A percentile compares a stretch with the other conserved stretches of the same genome.
Evolutionary conservation across 768 basidiomycete genomes (phyloP).

Genomic region (Lactarius pseudohatsudake): DNA sequence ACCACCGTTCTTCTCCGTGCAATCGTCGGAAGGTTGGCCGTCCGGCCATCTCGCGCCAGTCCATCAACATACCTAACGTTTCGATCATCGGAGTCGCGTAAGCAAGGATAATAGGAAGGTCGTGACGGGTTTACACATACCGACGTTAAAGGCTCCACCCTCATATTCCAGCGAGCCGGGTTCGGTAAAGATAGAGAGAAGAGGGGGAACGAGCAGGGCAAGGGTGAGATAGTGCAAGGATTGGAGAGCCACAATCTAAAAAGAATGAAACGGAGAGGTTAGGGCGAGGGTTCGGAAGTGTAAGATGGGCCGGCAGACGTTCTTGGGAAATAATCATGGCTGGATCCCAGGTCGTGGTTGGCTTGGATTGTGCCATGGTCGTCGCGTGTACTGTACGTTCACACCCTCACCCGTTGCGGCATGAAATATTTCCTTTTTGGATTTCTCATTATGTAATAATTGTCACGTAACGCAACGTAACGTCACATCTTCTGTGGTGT

Average conservation of each 20-base stretch:
- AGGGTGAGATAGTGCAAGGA: slow-evolving; percentile 92
- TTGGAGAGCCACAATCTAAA: slow-evolving; percentile 90
- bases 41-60: slow-evolving; percentile 96
- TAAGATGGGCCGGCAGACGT: slow-evolving; percentile 26
- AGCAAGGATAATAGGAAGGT: not conserved
- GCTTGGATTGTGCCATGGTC: slow-evolving; percentile 41
- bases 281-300: slow-evolving; percentile 22
- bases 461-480: slow-evolving; percentile 10
- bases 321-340: slow-evolving; percentile 85
- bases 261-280: not conserved
- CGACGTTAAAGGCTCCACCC: slow-evolving; percentile 77
- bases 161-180: slow-evolving; percentile 67
- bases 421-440: not conserved
- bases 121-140: slow-evolving; percentile 42
- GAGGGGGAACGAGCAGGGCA: slow-evolving; percentile 74
- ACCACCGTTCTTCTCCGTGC: slow-evolving; percentile 65
- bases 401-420: too few species aligned
- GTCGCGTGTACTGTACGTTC: not conserved
- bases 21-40: slow-evolving; percentile 69
- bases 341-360: slow-evolving; percentile 80
- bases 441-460: not conserved
- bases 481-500: not conserved
- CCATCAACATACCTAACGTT: slow-evolving; percentile 81
- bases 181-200: slow-evolving; percentile 75
- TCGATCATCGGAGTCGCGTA: slow-evolving; percentile 15